Percentiles rank a stretch among this genome's conserved stretches.
phyloP scores from a whole-genome alignment of 2,329 filamentous ascomycete species.

The Fusarium coffeatum region DNA sequence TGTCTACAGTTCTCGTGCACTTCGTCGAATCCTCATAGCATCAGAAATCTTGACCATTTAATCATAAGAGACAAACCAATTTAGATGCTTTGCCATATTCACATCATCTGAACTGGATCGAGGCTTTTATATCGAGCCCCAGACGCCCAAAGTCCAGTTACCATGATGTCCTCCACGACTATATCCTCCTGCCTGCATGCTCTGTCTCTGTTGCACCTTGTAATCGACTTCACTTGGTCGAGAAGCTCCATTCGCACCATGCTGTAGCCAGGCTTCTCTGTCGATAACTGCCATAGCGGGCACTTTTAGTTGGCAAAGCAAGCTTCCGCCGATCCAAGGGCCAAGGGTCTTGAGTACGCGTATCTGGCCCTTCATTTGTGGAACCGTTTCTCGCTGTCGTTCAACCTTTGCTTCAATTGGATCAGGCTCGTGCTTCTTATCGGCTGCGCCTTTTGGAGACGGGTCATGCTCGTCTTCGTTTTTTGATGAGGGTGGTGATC shows the following conservation, averaged over 20 bases:
- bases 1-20: background rate
- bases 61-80: background rate
- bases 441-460: slow-evolving; percentile 39
- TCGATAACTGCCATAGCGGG: slow-evolving; percentile 77
- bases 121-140: slow-evolving; percentile 62
- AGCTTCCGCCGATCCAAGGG: slow-evolving; percentile 78
- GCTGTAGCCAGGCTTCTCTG: slow-evolving; percentile 75
- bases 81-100: background rate
- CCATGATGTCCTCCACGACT: slow-evolving; percentile 55
- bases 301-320: slow-evolving; percentile 75
- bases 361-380: slow-evolving; percentile 67
- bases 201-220: slow-evolving; percentile 70
- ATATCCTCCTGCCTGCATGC: slow-evolving; percentile 68
- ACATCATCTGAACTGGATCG: slow-evolving; percentile 1
- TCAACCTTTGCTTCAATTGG: slow-evolving; percentile 53
- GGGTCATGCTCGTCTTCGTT: slow-evolving; percentile 41
- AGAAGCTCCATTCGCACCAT: slow-evolving; percentile 72
- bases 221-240: slow-evolving; percentile 69
- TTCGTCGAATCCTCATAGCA: background rate
- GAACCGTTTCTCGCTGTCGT: slow-evolving; percentile 51
- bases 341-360: slow-evolving; percentile 77
- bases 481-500: slow-evolving; percentile 42
- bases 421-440: slow-evolving; percentile 45
- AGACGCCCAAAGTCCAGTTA: slow-evolving; percentile 72
- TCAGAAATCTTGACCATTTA: background rate